phyloP scores from a whole-genome alignment of 2,329 filamentous ascomycete genomes.

The Penicillium sp. region DNA sequence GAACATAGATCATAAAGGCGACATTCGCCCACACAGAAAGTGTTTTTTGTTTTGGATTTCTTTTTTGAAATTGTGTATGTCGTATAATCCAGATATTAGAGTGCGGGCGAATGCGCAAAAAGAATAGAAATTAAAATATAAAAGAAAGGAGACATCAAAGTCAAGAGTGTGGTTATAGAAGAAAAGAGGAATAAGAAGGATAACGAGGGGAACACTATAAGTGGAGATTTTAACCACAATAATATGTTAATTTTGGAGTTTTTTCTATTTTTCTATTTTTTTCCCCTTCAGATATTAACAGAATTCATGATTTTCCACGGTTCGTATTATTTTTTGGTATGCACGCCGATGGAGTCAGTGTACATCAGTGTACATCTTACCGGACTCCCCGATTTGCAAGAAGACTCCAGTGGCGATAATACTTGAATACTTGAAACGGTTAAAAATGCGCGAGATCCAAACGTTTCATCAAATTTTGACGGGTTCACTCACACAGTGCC shows the following conservation, averaged over 20 bases:
- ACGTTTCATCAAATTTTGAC: slow-evolving; percentile 11
- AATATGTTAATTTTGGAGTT: slow-evolving; percentile 5
- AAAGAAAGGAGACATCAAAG: slow-evolving; percentile 19
- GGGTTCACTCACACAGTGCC: slow-evolving; percentile 11
- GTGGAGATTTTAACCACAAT: slow-evolving; percentile 12
- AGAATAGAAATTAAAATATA: slow-evolving; percentile 23
- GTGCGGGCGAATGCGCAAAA: slow-evolving; percentile 31
- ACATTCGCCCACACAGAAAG: slow-evolving; percentile 33
- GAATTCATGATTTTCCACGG: not conserved
- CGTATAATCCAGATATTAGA: slow-evolving; percentile 22
- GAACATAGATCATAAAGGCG: slow-evolving; percentile 29
- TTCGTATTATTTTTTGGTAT: slow-evolving; percentile 8
- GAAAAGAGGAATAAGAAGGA: slow-evolving; percentile 9
- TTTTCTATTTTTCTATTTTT: not conserved
- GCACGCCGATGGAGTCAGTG: slow-evolving; percentile 7
- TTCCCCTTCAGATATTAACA: not conserved
- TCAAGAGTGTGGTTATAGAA: slow-evolving; percentile 13
- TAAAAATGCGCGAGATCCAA: slow-evolving; percentile 1
- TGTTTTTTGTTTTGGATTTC: slow-evolving; percentile 1
- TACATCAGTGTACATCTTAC: not conserved
- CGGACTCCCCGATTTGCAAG: slow-evolving; percentile 17
- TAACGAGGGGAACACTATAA: slow-evolving; percentile 13
- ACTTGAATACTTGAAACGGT: slow-evolving; percentile 10
- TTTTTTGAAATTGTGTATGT: slow-evolving; percentile 4
- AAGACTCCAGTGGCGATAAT: slow-evolving; percentile 9